Percentiles rank a stretch among this genome's conserved stretches.
Conservation (phyloP, 1,284 basidiomycete genomes). For the Leccinum pachyderme region DNA sequence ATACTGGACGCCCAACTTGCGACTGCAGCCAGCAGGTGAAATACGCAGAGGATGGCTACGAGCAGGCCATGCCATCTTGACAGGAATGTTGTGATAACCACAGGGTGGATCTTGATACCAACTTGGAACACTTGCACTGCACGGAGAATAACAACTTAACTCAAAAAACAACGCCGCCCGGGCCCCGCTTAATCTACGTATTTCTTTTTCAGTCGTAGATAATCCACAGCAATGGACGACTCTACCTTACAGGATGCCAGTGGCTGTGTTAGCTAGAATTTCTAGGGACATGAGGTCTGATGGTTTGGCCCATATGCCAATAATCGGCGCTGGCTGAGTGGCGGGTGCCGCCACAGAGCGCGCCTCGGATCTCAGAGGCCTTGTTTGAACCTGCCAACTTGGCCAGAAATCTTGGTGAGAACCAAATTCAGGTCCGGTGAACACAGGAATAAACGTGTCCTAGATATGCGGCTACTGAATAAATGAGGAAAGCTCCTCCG, state of each 20-base stretch:
- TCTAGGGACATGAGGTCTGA: not conserved
- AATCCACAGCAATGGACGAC: not conserved
- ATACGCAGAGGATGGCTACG: conserved; percentile 13
- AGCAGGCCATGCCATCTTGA: conserved; percentile 4
- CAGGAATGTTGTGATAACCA: conserved; percentile 4
- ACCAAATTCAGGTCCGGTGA: not conserved
- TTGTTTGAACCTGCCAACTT: not conserved
- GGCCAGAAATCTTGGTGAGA: not conserved
- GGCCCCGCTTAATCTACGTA: not conserved
- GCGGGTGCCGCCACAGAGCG: not conserved
- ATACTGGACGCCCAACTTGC: conserved; percentile 10
- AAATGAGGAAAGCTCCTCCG: conserved; percentile 21
- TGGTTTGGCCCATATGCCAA: not conserved
- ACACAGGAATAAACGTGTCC: conserved; percentile 8
- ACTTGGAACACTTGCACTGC: not conserved
- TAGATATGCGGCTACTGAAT: conserved; percentile 13
- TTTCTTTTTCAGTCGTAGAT: not conserved
- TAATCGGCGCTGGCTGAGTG: not conserved
- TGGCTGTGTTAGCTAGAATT: not conserved
- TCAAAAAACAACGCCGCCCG: not conserved
- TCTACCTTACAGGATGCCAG: not conserved
- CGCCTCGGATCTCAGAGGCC: not conserved
- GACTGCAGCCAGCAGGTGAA: conserved; percentile 3
- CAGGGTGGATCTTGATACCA: conserved; percentile 21
- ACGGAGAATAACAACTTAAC: not conserved